These are phyloP conservation scores for Scutellaria baicalensis DNA, from an alignment of 257 asterid genomes.

Conservation along the genomic window DNA sequence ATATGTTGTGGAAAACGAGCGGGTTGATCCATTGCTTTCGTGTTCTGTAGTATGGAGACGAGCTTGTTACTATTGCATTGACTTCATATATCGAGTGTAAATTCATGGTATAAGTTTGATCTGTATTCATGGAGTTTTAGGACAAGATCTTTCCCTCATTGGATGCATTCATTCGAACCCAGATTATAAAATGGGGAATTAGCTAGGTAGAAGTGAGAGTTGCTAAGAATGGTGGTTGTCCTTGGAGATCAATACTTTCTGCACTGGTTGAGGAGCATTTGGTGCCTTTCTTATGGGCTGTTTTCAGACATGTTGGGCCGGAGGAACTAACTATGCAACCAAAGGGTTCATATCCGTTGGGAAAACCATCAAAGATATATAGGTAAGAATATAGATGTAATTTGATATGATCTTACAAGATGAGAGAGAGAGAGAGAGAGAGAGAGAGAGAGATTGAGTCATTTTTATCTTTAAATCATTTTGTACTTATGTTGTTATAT, in stretches of 20 bases:
- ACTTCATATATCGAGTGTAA: slow-evolving; percentile 65
- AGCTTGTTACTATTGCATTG: slow-evolving; percentile 49
- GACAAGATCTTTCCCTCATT: slow-evolving; percentile 37
- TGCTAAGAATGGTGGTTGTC: slow-evolving; percentile 51
- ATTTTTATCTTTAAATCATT: too few relatives aligned
- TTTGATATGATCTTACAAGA: slow-evolving; percentile 6
- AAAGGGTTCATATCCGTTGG: slow-evolving; percentile 29
- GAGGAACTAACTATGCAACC: slow-evolving; percentile 39
- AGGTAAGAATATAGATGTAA: slow-evolving; percentile 38
- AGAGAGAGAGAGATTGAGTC: too few relatives aligned
- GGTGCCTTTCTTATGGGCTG: slow-evolving; percentile 68
- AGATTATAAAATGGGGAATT: slow-evolving; percentile 16
- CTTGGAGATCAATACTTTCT: slow-evolving; percentile 36
- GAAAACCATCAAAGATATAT: slow-evolving; percentile 52
- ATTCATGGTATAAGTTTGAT: slow-evolving; percentile 38
- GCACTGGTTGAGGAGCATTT: slow-evolving; percentile 76
- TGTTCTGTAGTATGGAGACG: slow-evolving; percentile 48
- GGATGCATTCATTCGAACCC: slow-evolving; percentile 93
- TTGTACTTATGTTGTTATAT: too few relatives aligned
- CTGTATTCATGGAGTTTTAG: slow-evolving; percentile 62
- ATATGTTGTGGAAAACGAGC: too few relatives aligned
- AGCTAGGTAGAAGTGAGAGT: slow-evolving; percentile 19
- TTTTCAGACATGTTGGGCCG: slow-evolving; percentile 57
- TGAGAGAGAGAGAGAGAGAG: too few relatives aligned
- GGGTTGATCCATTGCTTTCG: slow-evolving; percentile 49